phyloP scores from a whole-genome alignment of 176 grass and related monocot species.

The Thinopyrum elongatum region DNA sequence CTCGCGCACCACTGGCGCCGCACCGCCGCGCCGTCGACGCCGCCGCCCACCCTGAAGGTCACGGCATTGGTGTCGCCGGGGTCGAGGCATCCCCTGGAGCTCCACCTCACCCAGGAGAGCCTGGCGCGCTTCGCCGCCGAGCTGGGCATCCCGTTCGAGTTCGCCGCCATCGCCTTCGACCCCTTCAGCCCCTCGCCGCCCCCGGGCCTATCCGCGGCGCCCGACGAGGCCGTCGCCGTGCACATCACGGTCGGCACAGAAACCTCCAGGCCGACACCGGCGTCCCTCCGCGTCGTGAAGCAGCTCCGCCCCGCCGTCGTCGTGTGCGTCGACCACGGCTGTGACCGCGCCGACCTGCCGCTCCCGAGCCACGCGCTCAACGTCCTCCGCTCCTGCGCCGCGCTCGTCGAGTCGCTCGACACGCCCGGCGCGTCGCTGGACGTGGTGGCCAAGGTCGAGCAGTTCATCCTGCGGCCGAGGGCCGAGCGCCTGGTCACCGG shows the following conservation, averaged over 20 bases:
- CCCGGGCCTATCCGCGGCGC: neutral
- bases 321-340: slow-evolving; percentile 57
- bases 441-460: slow-evolving; percentile 41
- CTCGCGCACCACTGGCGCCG: slow-evolving; percentile 45
- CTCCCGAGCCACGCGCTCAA: slow-evolving; percentile 39
- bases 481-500: slow-evolving; percentile 25
- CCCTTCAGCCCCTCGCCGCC: slow-evolving; percentile 5
- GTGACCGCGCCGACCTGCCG: slow-evolving; percentile 37
- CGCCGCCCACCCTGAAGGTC: slow-evolving; percentile 24
- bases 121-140: slow-evolving; percentile 41
- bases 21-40: neutral
- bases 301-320: slow-evolving; percentile 51
- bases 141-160: slow-evolving; percentile 50
- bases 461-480: slow-evolving; percentile 50
- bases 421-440: slow-evolving; percentile 28
- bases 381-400: slow-evolving; percentile 33
- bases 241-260: slow-evolving; percentile 40
- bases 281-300: slow-evolving; percentile 45
- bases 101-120: slow-evolving; percentile 49
- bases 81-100: slow-evolving; percentile 52
- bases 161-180: slow-evolving; percentile 38
- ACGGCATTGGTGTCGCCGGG: slow-evolving; percentile 42
- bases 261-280: neutral
- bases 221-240: slow-evolving; percentile 42
- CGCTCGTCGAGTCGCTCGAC: slow-evolving; percentile 55